Evolutionary conservation across 352 stramenopile species (phyloP).

Genomic region (Pythium sukuiense): DNA sequence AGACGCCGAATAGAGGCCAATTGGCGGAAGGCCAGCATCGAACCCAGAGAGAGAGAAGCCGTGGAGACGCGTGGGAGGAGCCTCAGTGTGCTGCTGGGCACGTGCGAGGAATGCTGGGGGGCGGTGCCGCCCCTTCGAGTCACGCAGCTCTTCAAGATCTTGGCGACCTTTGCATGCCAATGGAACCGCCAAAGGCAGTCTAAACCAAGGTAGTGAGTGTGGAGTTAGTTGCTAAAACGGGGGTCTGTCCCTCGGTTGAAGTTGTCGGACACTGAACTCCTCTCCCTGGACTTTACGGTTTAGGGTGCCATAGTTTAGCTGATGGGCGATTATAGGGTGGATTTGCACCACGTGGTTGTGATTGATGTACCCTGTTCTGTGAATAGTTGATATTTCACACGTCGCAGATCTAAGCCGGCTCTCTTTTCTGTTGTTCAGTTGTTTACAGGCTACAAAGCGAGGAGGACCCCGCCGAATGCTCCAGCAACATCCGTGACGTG

Average conservation of each 20-base stretch:
- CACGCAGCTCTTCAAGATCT: background rate
- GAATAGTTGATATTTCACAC: background rate
- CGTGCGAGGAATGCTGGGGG: background rate
- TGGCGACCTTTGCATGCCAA: background rate
- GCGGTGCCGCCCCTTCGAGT: background rate
- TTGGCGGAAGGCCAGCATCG: too few relatives aligned
- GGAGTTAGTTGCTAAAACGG: background rate
- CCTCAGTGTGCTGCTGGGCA: background rate
- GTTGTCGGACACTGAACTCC: background rate
- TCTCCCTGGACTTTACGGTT: background rate
- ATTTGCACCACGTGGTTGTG: background rate
- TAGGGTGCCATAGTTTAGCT: background rate
- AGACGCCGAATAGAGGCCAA: too few relatives aligned
- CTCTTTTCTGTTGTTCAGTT: slow-evolving; percentile 1
- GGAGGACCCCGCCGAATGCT: background rate
- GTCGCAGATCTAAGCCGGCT: background rate
- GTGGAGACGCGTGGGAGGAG: background rate
- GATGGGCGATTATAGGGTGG: background rate
- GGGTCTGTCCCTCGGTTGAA: background rate
- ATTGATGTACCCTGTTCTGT: background rate
- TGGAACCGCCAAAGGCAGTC: background rate
- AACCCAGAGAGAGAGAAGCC: too few relatives aligned
- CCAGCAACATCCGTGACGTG: background rate
- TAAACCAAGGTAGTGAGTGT: background rate
- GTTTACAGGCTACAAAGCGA: background rate